Evolutionary conservation across 2,329 filamentous ascomycete species (phyloP), one percentile per base, ranked within the genome.

Genomic region (Aspergillus intermedius): DNA sequence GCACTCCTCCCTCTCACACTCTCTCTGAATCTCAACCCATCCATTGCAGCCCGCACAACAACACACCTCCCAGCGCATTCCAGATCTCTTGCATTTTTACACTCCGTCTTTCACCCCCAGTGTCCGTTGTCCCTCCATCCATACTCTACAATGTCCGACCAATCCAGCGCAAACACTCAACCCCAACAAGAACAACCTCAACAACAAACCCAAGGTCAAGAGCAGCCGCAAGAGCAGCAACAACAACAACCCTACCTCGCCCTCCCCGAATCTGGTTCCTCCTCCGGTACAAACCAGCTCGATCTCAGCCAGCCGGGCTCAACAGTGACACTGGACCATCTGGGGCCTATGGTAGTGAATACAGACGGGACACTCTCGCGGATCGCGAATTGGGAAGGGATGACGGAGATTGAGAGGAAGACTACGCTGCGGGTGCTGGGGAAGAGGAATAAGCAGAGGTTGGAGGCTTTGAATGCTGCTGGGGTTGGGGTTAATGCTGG

Each of bases 341-440:
- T 90, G 21, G 86, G 87, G 0, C 87, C 87, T 1, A 74, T 90
- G 58, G 85, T 91, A 1, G 82, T 90, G 47, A 86, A 88, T 64
- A 72, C 75, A 52, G 84, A 91, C 65, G 87, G 87, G 17, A 83
- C 83, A 7, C 66, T 89, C 56, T 82, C 82, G 49, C 77, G 86
- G 30, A 86, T 91, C 58, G 70, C 77, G 32, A 90, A 91, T 65
- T 91, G 86, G 86, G 74, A 71, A 7, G 72, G 82, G 54, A 88
- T 90, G 86, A 78, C 79, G 2, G 80, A 81, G 22, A 75, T 81
- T 5, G 86, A 90, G 74, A 76, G 74, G 63, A 69, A 79, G 62
- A 86, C 82, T 60, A 87, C 86, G 34, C 55, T 89, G 62, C 74
- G 82, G 42, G 70, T 88, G 43, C 61, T 91, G 57, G 80, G 81